Evolutionary conservation across 2,329 filamentous ascomycete species (phyloP), one percentile per base, ranked within the genome.

Genomic region (Trichophyton rubrum): DNA sequence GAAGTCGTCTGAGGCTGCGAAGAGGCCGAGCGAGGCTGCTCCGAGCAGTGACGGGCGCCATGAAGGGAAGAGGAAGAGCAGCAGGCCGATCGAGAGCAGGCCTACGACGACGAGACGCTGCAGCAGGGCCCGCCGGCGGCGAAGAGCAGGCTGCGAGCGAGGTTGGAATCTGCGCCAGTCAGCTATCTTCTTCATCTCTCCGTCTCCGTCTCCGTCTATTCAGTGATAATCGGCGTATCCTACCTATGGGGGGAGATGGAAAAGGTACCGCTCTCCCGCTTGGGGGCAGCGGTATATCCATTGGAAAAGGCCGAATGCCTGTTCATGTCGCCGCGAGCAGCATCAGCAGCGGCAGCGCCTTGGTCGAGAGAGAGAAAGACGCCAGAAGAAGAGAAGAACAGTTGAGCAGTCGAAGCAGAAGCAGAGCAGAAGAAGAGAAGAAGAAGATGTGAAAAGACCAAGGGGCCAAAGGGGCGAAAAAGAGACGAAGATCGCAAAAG

Each of bases 191-290:
- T 20, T 60, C 22, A 27, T 35, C 43, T 33, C 43, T 33, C 11
- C 9, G 30, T 56, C 53, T 56, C n/a, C 11, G n/a, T 49, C 20
- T 8, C 3, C 22, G 3, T 24, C 22, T 30, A 27, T 27, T 27
- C 27, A 7, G 27, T 27, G 27, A 30, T 30, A 30, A 7, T 7
- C 5, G 5, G 7, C 11, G 17, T 22, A n/a, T 61, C 63, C 27
- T 83, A 95, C 88, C 89, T 88, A 74, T 96, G 90, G 67, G 90
- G 89, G 67, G 89, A 90, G 70, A 95, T 91, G 66, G 90, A 89
- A 72, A 95, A 92, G 53, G 87, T 88, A 70, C 76, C 78, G 68
- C 77, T 78, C 68, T 86, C 86, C 63, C 81, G 82, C 65, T 85
- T 82, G 65, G 88, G 87, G 73, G 91, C 91, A 71, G 79, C 79